Evolutionary conservation across 2,329 filamentous ascomycete species (phyloP).

Genomic region (Balansia obtecta): DNA sequence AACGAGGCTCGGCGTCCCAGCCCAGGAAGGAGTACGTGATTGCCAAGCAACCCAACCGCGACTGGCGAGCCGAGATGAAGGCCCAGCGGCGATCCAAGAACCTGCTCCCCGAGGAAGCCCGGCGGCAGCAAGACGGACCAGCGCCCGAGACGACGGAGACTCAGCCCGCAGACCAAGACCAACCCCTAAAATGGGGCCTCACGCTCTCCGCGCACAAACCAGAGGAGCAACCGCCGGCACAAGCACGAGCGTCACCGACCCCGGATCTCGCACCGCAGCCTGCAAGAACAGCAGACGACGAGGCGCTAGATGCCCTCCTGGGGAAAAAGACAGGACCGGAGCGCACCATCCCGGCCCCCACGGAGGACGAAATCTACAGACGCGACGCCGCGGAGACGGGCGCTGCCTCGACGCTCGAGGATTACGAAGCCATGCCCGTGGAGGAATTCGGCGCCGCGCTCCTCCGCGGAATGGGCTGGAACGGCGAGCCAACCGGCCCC

Average conservation of each 20-base stretch:
- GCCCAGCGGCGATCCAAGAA: constrained; percentile 38
- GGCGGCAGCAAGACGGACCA: constrained; percentile 26
- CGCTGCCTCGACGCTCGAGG: constrained; percentile 62
- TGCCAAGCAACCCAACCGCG: constrained; percentile 41
- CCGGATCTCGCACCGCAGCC: not conserved
- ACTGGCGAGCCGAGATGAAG: constrained; percentile 47
- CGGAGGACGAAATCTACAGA: constrained; percentile 57
- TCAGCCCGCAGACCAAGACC: constrained; percentile 32
- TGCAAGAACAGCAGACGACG: constrained; percentile 26
- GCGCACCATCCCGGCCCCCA: constrained; percentile 37
- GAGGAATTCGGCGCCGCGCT: constrained; percentile 90
- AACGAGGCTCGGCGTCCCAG: constrained; percentile 15
- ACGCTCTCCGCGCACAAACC: constrained; percentile 34
- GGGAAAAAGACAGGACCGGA: constrained; percentile 35
- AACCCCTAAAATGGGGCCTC: constrained; percentile 44
- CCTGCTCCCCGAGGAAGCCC: constrained; percentile 44
- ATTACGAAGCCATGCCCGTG: constrained; percentile 81
- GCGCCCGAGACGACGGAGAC: constrained; percentile 14
- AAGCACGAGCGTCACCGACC: not conserved
- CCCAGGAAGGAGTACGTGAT: constrained; percentile 40
- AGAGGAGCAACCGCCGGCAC: constrained; percentile 12
- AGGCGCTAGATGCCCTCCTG: constrained; percentile 56
- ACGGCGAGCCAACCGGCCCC: constrained; percentile 47
- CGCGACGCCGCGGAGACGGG: constrained; percentile 61
- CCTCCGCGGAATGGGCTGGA: constrained; percentile 91